These are phyloP conservation scores for Calonectria pseudoturangicola DNA, from an alignment of 2,329 filamentous ascomycete species.

Conservation along the genomic window DNA sequence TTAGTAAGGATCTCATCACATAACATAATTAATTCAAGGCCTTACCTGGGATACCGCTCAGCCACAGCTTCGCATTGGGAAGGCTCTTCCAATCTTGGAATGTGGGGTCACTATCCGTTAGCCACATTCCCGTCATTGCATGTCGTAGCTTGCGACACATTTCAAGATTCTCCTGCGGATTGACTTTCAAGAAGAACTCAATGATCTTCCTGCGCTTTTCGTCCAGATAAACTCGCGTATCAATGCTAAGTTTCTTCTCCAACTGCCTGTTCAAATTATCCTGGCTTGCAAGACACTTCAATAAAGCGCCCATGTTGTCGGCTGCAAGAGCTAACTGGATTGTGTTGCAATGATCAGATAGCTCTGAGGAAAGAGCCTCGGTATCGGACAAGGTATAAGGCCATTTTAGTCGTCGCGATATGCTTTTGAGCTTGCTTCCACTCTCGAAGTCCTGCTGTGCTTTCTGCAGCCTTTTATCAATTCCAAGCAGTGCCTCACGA, in stretches of 20 bases:
- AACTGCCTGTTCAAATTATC: conserved; percentile 3
- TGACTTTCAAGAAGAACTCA: conserved; percentile 6
- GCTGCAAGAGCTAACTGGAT: conserved; percentile 23
- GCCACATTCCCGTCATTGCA: conserved; percentile 24
- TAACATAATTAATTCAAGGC: background rate
- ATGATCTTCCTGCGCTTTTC: background rate
- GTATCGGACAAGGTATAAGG: conserved; percentile 9
- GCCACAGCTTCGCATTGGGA: conserved; percentile 12
- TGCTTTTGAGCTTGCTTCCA: background rate
- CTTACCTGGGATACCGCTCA: conserved; percentile 14
- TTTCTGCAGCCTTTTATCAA: conserved; percentile 15
- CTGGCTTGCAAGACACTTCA: conserved; percentile 25
- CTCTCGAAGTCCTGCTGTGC: conserved; percentile 9
- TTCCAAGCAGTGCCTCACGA: background rate
- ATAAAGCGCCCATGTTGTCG: conserved; percentile 18
- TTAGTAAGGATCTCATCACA: background rate
- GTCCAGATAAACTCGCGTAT: background rate
- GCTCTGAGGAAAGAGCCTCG: background rate
- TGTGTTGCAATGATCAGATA: background rate
- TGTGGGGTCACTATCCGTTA: background rate
- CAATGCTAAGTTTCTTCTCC: conserved; percentile 9
- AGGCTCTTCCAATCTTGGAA: background rate
- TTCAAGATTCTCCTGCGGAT: conserved; percentile 19
- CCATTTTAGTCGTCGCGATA: conserved; percentile 20
- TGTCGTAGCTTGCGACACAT: conserved; percentile 15